Conservation (phyloP, 257 asterid genomes). For the Rehmannia glutinosa region DNA sequence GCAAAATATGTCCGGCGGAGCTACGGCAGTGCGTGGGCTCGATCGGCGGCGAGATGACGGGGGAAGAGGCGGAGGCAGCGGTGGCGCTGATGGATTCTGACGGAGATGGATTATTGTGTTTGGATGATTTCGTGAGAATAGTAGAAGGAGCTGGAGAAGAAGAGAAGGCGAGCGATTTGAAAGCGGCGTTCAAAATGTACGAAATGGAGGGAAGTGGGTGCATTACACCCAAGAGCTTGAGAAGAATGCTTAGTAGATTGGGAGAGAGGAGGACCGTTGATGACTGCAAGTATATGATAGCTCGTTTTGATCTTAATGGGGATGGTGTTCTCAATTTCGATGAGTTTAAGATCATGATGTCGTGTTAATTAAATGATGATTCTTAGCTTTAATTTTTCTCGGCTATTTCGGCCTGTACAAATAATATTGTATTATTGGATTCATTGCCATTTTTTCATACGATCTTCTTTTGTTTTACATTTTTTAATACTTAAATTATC, state of each 20-base stretch:
- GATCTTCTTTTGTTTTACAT: no score
- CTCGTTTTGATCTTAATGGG: slow-evolving; percentile 51
- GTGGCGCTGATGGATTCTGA: slow-evolving; percentile 39
- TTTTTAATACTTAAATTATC: no score
- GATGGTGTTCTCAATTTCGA: slow-evolving; percentile 61
- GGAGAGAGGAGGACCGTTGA: slow-evolving; percentile 47
- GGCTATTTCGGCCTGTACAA: no score
- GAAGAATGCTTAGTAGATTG: slow-evolving; percentile 48
- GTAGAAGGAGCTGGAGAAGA: slow-evolving; percentile 54
- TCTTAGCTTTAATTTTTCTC: no score
- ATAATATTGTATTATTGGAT: no score
- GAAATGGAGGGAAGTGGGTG: slow-evolving; percentile 47
- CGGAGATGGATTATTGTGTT: slow-evolving; percentile 49
- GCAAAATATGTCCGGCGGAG: slow-evolving; percentile 36
- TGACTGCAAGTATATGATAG: slow-evolving; percentile 54
- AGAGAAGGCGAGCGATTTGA: slow-evolving; percentile 41
- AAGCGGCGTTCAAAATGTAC: slow-evolving; percentile 59
- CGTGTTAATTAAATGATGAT: slow-evolving; percentile 7
- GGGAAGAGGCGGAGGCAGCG: slow-evolving; percentile 39
- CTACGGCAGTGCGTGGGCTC: slow-evolving; percentile 32
- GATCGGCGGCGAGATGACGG: slow-evolving; percentile 29
- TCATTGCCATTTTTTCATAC: no score
- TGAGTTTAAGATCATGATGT: slow-evolving; percentile 73
- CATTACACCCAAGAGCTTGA: slow-evolving; percentile 60
- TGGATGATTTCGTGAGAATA: slow-evolving; percentile 50